phyloP scores from a whole-genome alignment of 495 filamentous ascomycete species.

The Hyphodiscus hymeniophilus region DNA sequence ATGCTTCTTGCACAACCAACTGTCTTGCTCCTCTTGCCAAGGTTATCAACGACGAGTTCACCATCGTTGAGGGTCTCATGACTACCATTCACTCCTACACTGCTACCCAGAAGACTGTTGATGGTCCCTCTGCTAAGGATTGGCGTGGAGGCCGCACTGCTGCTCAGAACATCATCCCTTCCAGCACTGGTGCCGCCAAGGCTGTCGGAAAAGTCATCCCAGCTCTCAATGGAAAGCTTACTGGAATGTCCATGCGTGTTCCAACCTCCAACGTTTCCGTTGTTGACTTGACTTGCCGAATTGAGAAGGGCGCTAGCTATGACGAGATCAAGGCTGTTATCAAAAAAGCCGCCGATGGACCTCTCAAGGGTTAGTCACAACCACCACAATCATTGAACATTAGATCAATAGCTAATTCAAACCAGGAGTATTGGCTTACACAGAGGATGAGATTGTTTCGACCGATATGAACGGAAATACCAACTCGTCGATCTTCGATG shows the following conservation, averaged over 20 bases:
- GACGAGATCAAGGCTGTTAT: conserved; percentile 88
- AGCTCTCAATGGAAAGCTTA: conserved; percentile 95
- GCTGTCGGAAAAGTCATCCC: conserved; percentile 99
- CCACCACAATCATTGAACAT: neutral
- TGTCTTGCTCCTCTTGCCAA: conserved; percentile 98
- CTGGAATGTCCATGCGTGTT: conserved; percentile 98
- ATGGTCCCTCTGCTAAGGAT: conserved; percentile 96
- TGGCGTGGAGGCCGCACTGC: conserved; percentile 98
- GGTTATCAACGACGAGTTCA: conserved; percentile 96
- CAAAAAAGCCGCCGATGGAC: conserved; percentile 79
- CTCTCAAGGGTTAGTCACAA: conserved; percentile 66
- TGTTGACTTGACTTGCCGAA: conserved; percentile 90
- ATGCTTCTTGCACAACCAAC: conserved; percentile 99
- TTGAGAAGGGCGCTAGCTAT: conserved; percentile 84
- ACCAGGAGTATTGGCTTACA: conserved; percentile 81
- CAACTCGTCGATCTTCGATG: conserved; percentile 96
- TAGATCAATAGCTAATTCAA: conserved; percentile 28
- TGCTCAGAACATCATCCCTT: conserved; percentile 99
- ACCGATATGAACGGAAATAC: conserved; percentile 85
- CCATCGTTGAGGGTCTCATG: conserved; percentile 98
- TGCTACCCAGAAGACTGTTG: conserved; percentile 98
- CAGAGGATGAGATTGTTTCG: conserved; percentile 95
- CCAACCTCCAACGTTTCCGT: conserved; percentile 98
- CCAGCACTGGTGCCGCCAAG: conserved; percentile 98
- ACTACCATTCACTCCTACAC: conserved; percentile 99